These are phyloP conservation scores for Teratosphaeria destructans DNA, from an alignment of 2,329 filamentous ascomycete species.

Conservation along the genomic window DNA sequence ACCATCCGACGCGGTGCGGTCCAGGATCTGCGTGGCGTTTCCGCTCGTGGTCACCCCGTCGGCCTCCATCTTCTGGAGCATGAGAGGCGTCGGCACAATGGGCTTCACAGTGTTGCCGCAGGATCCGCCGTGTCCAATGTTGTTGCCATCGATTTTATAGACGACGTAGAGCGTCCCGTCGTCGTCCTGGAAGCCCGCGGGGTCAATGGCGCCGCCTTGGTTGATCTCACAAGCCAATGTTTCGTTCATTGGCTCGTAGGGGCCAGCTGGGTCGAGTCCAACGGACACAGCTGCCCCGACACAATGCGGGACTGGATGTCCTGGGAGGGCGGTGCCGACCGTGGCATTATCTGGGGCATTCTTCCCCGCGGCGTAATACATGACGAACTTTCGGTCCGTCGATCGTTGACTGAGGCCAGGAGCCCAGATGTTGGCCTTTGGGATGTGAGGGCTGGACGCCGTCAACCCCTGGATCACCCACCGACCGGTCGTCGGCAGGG, in stretches of 20 bases:
- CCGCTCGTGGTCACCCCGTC: constrained; percentile 20
- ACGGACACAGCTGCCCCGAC: constrained; percentile 24
- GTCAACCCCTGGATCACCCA: constrained; percentile 15
- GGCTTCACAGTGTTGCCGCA: constrained; percentile 22
- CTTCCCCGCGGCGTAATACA: constrained; percentile 24
- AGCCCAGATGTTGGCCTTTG: constrained; percentile 23
- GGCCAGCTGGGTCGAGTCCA: constrained; percentile 15
- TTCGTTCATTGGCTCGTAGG: constrained; percentile 16
- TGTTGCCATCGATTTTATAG: constrained; percentile 29
- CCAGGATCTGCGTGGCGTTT: constrained; percentile 16
- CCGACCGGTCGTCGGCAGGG: constrained; percentile 18
- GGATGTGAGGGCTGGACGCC: constrained; percentile 8
- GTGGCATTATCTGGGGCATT: not conserved
- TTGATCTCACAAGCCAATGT: constrained; percentile 19
- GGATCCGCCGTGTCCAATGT: constrained; percentile 21
- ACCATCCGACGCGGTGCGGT: constrained; percentile 20
- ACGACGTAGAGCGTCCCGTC: constrained; percentile 21
- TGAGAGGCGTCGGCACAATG: constrained; percentile 21
- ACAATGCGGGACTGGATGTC: constrained; percentile 22
- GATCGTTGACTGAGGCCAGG: constrained; percentile 20
- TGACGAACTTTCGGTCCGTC: constrained; percentile 19
- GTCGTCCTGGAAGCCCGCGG: constrained; percentile 19
- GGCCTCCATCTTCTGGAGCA: constrained; percentile 22
- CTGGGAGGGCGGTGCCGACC: not conserved
- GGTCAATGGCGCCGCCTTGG: constrained; percentile 26